Evolutionary conservation across 441 rosid genomes (phyloP), one percentile per base, ranked within the genome.

Genomic region (Omphalea diandra): DNA sequence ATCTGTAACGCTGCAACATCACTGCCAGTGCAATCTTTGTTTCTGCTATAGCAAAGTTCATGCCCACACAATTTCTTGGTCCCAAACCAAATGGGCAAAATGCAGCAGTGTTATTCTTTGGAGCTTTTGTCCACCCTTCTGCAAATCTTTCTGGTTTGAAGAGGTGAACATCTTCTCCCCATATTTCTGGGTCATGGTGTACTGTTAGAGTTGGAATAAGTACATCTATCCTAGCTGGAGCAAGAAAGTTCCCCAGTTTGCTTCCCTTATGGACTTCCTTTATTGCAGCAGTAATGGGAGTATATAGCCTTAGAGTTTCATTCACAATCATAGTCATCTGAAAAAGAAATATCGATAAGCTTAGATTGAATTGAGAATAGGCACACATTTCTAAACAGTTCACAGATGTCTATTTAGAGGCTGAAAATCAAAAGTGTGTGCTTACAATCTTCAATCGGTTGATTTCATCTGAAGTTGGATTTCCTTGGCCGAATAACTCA

Each of bases 141-240:
- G 84, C 58, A 53, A 86, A 82, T 41, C 88, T 81, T 56, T 81
- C 86, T 0, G 86, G 87, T 60, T 79, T 86, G 73, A 82, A 84
- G 2, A 71, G 47, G 17, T 80, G 18, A 2, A 38, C 86, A 63
- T 80, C 84, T 27, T 82, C 76, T 59, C 84, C 83, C 85, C 84
- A 84, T 10, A 76, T 80, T 4, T 78, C 69, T 53, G 74, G 77
- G 46, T 84, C 74, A 40, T 77, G 81, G 68, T 84, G 85, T 36
- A 81, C 36, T 44, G 74, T 73, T 3, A 77, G 62, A 55, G 2
- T 41, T 22, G 82, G 49, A 12, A 86, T 32, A 5, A 24, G 5
- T 5, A 84, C 14, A 2, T 63, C 59, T 43, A 61, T 78, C 20
- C 64, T 65, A 4, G 64, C 72, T 2, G 85, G 87, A n/a, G 79